Percentiles rank a stretch among this genome's conserved stretches.
Conservation (phyloP, 1,284 basidiomycete genomes). For the Irpex sp. region DNA sequence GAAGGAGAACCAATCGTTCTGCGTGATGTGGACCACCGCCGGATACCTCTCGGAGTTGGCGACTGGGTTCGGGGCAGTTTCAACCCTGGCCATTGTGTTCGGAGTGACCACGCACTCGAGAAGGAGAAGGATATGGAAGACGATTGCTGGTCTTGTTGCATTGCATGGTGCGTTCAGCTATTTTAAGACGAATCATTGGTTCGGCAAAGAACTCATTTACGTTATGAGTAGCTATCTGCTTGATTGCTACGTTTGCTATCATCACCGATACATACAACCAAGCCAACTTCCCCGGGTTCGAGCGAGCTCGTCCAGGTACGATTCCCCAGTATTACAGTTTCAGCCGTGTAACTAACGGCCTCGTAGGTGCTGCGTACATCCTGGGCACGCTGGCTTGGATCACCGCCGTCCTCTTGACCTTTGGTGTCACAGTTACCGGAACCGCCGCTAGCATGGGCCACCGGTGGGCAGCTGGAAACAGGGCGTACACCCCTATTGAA, state of each 20-base stretch:
- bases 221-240: conserved; percentile 44
- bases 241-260: conserved; percentile 58
- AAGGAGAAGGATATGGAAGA: conserved; percentile 70
- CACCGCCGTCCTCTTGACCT: conserved; percentile 44
- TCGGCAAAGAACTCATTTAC: neutral
- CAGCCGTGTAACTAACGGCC: neutral
- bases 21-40: conserved; percentile 67
- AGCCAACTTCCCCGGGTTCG: conserved; percentile 46
- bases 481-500: conserved; percentile 55
- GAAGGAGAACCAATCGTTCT: conserved; percentile 55
- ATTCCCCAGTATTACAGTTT: conserved; percentile 9
- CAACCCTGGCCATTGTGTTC: conserved; percentile 55
- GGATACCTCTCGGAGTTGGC: conserved; percentile 60
- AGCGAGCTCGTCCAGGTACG: conserved; percentile 57
- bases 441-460: conserved; percentile 63
- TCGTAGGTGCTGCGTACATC: conserved; percentile 52
- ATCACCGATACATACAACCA: conserved; percentile 59
- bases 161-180: conserved; percentile 46
- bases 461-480: conserved; percentile 72
- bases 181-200: neutral
- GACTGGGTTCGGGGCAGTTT: conserved; percentile 57
- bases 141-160: conserved; percentile 57
- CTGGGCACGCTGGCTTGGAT: conserved; percentile 62
- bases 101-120: conserved; percentile 71
- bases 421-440: conserved; percentile 59